Base-by-base conservation (phyloP, 805 yeast genomes). In the Cyberlindnera lachancei region DNA sequence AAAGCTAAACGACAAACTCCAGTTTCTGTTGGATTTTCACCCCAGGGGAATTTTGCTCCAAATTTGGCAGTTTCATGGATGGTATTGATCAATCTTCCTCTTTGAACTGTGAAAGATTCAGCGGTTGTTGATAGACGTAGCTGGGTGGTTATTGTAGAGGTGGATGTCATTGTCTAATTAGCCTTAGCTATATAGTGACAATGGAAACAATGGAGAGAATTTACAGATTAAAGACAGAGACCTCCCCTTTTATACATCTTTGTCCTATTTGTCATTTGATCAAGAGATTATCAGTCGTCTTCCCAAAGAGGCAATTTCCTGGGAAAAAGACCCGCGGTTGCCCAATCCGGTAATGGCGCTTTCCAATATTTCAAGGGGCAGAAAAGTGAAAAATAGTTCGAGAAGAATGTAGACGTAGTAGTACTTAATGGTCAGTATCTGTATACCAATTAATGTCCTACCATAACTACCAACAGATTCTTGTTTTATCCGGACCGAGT, bases 1-100 rank as follows among this genome's bases (percentile, higher is more conserved):
- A 80, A 63, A 1, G 86, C 76, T 27, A 79, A 55, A 38, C 87
- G 62, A 38, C 82, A 70, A 41, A 79, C 78, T 9, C 87, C 87
- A 7, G 84, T 78, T 33, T 79, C 72, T 4, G 77, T 71, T 12
- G 41, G 31, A 7, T 28, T 15, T 14, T 40, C 47, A 2, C 84
- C 84, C 82, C 83, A 77, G 15, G 63, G 59, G 12, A 71, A 72
- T 28, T 72, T 73, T 7, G 82, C 79, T 6, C 87, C 87, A 57
- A 69, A 76, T 28, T 53, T 41, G 19, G 82, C 71, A 4, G 86
- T 77, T 17, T 64, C 64, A 50, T 79, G 81, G 39, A 79, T 75
- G 6, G 84, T 75, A 15, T 64, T 58, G 37, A 76, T 50, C 33
- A 77, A 58, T 32, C 81, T 58, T 5, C 66, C 67, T 12, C 55